Evolutionary conservation across 2,329 filamentous ascomycete genomes (phyloP).

Genomic region (Daldinia sp.): DNA sequence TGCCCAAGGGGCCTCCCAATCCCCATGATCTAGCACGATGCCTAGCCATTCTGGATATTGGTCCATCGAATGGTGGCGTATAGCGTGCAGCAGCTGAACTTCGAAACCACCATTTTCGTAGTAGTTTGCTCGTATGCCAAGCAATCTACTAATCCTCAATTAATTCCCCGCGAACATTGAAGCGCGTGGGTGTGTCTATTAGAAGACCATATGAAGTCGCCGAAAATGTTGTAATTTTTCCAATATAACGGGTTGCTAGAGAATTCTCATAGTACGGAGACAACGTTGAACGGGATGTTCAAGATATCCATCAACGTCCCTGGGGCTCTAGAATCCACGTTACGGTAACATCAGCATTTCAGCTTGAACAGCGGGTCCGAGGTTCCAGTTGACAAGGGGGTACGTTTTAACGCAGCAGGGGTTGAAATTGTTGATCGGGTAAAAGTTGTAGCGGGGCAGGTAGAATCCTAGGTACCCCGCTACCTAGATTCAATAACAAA

Average conservation of each 20-base stretch:
- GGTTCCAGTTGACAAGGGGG: too few relatives aligned
- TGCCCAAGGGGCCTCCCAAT: constrained; percentile 34
- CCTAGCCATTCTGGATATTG: constrained; percentile 33
- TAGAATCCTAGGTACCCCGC: too few relatives aligned
- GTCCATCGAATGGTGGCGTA: constrained; percentile 36
- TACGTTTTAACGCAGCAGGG: too few relatives aligned
- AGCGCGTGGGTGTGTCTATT: neutral
- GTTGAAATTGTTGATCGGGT: too few relatives aligned
- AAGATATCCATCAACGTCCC: neutral
- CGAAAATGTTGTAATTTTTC: neutral
- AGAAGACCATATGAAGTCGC: neutral
- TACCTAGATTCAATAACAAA: too few relatives aligned
- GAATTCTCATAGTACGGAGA: neutral
- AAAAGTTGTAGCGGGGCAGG: too few relatives aligned
- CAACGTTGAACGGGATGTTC: constrained; percentile 3
- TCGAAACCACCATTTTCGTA: constrained; percentile 32
- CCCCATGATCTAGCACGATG: constrained; percentile 12
- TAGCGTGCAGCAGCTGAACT: constrained; percentile 45
- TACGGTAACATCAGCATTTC: constrained; percentile 11
- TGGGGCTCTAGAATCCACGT: constrained; percentile 9
- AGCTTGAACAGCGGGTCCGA: constrained; percentile 19
- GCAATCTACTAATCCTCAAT: constrained; percentile 8
- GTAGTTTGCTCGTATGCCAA: constrained; percentile 24
- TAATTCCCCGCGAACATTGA: constrained; percentile 3
- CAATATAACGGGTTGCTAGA: neutral